These are phyloP conservation scores for Anisodus tanguticus DNA, from an alignment of 257 asterid genomes.

Conservation along the genomic window DNA sequence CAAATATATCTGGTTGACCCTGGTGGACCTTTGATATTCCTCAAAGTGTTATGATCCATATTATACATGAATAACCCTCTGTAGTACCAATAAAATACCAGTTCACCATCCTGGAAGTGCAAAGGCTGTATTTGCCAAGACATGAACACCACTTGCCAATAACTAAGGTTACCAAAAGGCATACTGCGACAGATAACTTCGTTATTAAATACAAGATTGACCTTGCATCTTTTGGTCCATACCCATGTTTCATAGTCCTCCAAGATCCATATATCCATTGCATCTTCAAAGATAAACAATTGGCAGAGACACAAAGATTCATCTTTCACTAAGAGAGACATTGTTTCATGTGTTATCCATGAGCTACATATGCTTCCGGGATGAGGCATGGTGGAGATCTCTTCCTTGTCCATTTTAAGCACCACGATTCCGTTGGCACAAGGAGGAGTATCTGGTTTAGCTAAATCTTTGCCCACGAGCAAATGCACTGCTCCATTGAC, in stretches of 20 bases:
- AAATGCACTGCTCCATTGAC: neutral
- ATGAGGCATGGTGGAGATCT: neutral
- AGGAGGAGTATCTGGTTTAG: neutral
- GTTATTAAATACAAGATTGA: neutral
- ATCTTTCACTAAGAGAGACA: neutral
- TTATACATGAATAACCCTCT: neutral
- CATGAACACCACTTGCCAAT: neutral
- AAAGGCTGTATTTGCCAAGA: neutral
- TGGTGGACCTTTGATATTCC: neutral
- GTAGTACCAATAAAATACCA: neutral
- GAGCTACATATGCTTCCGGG: neutral
- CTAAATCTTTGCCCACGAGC: neutral
- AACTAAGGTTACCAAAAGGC: neutral
- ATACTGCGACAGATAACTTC: neutral
- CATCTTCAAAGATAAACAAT: neutral
- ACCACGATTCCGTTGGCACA: neutral
- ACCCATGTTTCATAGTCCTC: neutral
- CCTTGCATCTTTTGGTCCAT: neutral
- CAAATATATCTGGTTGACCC: neutral
- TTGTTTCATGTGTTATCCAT: neutral
- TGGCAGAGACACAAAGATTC: neutral
- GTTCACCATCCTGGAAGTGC: neutral
- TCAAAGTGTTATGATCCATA: neutral
- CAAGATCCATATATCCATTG: constrained; percentile 1
- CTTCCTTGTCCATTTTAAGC: neutral